Conservation (phyloP, 1,284 basidiomycete species). For the Ceraceosorus guamensis region DNA sequence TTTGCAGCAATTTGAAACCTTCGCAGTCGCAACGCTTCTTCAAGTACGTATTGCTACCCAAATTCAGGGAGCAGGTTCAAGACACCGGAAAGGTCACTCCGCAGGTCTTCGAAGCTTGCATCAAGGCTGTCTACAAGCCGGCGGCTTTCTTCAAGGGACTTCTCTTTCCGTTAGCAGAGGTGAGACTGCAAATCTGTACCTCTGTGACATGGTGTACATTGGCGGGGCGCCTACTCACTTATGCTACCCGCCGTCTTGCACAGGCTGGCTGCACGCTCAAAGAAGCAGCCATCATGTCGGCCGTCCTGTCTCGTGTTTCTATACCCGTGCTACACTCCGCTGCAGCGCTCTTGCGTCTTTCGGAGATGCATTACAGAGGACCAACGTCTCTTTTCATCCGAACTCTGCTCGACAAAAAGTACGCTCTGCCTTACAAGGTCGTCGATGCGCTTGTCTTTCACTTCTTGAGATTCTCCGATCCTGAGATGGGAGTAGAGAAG, state of each 20-base stretch:
- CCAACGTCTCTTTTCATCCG: slow-evolving; percentile 96
- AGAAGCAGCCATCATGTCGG: slow-evolving; percentile 90
- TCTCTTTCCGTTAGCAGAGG: slow-evolving; percentile 84
- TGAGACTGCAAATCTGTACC: too few relatives aligned
- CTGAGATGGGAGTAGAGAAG: slow-evolving; percentile 39
- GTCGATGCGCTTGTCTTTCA: slow-evolving; percentile 96
- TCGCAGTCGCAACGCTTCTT: slow-evolving; percentile 89
- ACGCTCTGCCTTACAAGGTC: slow-evolving; percentile 95
- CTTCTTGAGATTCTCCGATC: slow-evolving; percentile 76
- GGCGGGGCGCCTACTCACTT: background rate
- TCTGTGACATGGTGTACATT: background rate
- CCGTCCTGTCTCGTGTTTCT: slow-evolving; percentile 81
- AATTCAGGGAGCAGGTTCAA: slow-evolving; percentile 79
- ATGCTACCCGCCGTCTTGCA: background rate
- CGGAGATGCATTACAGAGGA: slow-evolving; percentile 90
- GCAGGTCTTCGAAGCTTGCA: slow-evolving; percentile 87
- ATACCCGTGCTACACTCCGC: slow-evolving; percentile 94
- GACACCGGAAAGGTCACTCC: slow-evolving; percentile 77
- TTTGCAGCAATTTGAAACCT: slow-evolving; percentile 94
- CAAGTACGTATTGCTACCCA: slow-evolving; percentile 83
- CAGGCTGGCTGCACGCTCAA: slow-evolving; percentile 60
- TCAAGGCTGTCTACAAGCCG: slow-evolving; percentile 89
- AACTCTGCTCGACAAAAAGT: slow-evolving; percentile 94
- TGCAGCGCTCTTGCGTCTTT: slow-evolving; percentile 83
- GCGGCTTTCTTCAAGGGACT: slow-evolving; percentile 98